Evolutionary conservation across 2,329 filamentous ascomycete genomes (phyloP).

Genomic region (Aaosphaeria arxii): DNA sequence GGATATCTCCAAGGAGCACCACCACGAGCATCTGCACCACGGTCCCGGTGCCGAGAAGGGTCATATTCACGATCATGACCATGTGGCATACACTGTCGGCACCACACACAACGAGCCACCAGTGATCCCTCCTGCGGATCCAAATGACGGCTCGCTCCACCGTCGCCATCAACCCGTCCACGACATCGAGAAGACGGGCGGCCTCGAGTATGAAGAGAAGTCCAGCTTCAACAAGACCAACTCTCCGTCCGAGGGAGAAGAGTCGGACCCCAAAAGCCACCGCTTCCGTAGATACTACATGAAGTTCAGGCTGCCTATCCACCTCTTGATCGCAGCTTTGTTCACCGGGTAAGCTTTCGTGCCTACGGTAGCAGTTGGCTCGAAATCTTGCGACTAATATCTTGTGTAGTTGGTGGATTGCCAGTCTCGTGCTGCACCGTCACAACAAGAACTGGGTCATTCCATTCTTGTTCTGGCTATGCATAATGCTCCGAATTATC

Average conservation of each 20-base stretch:
- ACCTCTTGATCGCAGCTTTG: constrained; percentile 44
- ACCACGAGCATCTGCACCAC: constrained; percentile 39
- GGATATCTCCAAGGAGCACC: constrained; percentile 35
- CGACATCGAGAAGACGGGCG: constrained; percentile 33
- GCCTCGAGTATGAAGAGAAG: constrained; percentile 41
- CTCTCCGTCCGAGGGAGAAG: constrained; percentile 14
- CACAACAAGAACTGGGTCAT: constrained; percentile 76
- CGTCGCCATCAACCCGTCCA: constrained; percentile 24
- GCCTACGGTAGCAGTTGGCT: constrained; percentile 3
- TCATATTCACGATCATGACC: constrained; percentile 14
- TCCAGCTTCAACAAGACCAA: constrained; percentile 36
- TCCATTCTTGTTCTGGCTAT: constrained; percentile 78
- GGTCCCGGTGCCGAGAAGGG: constrained; percentile 25
- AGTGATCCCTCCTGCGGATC: constrained; percentile 25
- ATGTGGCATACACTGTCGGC: constrained; percentile 32
- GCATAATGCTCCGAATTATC: constrained; percentile 69
- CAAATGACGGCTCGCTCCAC: constrained; percentile 43
- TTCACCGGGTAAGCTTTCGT: constrained; percentile 50
- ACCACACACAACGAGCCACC: constrained; percentile 33
- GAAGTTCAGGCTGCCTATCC: constrained; percentile 42
- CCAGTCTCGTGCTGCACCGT: constrained; percentile 68
- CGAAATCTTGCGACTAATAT: constrained; percentile 16
- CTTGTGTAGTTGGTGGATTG: constrained; percentile 66
- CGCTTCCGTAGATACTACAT: constrained; percentile 41
- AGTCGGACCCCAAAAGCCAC: constrained; percentile 32